Evolutionary conservation across 23 red algal genomes (phyloP), one percentile per base, ranked within the genome.

Genomic region (Gracilaria domingensis): DNA sequence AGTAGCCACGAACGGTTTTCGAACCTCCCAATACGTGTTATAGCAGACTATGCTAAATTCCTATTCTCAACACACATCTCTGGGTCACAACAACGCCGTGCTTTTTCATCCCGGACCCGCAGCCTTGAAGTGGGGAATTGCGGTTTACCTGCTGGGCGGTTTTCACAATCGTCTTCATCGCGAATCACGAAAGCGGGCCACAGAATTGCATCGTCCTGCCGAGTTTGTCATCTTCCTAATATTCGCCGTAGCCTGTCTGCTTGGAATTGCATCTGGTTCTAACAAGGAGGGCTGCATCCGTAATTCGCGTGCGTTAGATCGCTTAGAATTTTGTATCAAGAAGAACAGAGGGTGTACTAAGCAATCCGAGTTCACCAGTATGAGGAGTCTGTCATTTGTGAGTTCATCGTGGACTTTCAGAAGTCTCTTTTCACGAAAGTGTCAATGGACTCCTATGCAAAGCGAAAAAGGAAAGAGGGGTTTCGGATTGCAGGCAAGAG

Each of bases 361-460:
- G 26, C 64, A 36, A 34, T 16, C 32, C 16, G 14, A 37, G 64
- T 32, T 36, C 33, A 69, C 0, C 13, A 37, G 39, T 34, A 77
- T 77, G 72, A 77, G 50, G 34, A 25, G 40, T 17, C 29, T 50
- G 26, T 7, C 40, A 13, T 77, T 77, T 50, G 40, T 77, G 50
- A 7, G 72, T 50, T 77, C 72, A 30, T 34, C 38, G 42, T 77
- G 72, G 72, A 26, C 23, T 18, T 8, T 77, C 13, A 48, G 39
- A 77, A 77, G 3, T 23, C 40, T 77, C 39, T 77, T 77, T 17
- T 25, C 72, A 16, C 72, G 72, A 50, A 77, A 77, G 50, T 77
- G 72, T 20, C 28, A 24, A 17, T 50, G 72, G 42, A 50, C 38
- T 25, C 23, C 24, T 45, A 33, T 45, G 23, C 20, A 25, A 25